Base-by-base conservation (phyloP, 2,329 filamentous ascomycete species). In the Oidium heveae region DNA sequence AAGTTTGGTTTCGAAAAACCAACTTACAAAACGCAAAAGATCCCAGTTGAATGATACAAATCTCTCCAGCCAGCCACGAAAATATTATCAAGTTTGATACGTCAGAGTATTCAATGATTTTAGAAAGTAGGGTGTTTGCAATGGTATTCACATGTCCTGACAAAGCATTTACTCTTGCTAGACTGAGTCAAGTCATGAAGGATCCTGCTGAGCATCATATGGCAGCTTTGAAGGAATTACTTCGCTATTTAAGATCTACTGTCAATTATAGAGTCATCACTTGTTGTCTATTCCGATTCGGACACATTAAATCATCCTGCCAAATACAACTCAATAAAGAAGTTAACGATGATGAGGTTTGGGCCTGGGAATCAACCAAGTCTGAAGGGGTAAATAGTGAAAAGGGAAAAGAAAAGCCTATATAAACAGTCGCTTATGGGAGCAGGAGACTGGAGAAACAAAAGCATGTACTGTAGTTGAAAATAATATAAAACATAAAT, bases 131-230 rank as follows among this genome's bases (percentile, higher is more conserved):
- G 15, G 47, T 54, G 41, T 54, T 46, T 24, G 53, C 53, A 12
- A 54, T 54, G 41, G 43, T 47, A 5, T 54, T 33, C 20, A 54
- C 24, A 9, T 16, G 53, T 16, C 53, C 53, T 16, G 41, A 54
- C 28, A 54, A 47, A 6, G 41, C 53, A 4, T 54, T 54, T 16
- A 28, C 24, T 9, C 28, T 54, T 10, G 39, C 39, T 34, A 47
- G 43, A 24, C 34, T 54, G 8, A 54, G 41, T 36, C 41, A 54
- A 54, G 34, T 46, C 28, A 54, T 54, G 41, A 54, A 34, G 22
- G 53, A 47, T 20, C 41, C 41, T 10, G 37, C 32, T 7, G 41
- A n/a, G n/a, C n/a, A n/a, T n/a, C n/a, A n/a, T n/a, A n/a, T n/a
- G n/a, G n/a, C n/a, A n/a, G n/a, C n/a, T n/a, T 33, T 12, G n/a